phyloP scores from a whole-genome alignment of 169 alveolate species.

The Plasmodium cynomolgi region DNA sequence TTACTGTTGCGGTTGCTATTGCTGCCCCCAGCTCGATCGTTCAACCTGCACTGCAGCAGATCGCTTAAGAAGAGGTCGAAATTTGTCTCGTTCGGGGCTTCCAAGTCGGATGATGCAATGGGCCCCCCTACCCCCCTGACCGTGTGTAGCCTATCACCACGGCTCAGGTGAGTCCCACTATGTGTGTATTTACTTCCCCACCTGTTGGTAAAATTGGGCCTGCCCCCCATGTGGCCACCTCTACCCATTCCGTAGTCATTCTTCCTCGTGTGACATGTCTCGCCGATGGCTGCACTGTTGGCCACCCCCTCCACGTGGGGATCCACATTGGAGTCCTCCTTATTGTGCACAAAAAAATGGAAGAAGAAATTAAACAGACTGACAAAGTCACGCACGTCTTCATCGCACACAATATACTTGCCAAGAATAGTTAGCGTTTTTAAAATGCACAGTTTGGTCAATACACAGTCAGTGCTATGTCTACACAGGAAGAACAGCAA shows the following conservation, averaged over 20 bases:
- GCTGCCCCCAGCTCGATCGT: background rate
- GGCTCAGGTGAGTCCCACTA: background rate
- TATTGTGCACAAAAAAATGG: background rate
- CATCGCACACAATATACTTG: conserved; percentile 9
- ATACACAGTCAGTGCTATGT: background rate
- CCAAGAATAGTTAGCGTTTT: conserved; percentile 18
- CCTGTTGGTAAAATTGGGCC: background rate
- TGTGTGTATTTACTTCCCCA: background rate
- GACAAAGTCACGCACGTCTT: conserved; percentile 13
- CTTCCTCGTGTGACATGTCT: background rate
- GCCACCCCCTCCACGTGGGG: background rate
- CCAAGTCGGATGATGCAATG: background rate
- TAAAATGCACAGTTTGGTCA: background rate
- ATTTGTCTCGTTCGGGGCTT: background rate
- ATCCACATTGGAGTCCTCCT: background rate
- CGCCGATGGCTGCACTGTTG: background rate
- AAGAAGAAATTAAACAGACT: conserved; percentile 13
- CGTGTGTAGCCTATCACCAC: background rate
- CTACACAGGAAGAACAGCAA: conserved; percentile 32
- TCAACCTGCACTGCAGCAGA: background rate
- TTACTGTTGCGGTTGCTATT: background rate
- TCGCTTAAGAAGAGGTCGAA: background rate
- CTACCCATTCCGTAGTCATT: background rate
- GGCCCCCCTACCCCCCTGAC: background rate
- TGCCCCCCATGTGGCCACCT: background rate